Evolutionary conservation across 768 basidiomycete genomes (phyloP), one percentile per base, ranked within the genome.

Genomic region (Suillus sp.): DNA sequence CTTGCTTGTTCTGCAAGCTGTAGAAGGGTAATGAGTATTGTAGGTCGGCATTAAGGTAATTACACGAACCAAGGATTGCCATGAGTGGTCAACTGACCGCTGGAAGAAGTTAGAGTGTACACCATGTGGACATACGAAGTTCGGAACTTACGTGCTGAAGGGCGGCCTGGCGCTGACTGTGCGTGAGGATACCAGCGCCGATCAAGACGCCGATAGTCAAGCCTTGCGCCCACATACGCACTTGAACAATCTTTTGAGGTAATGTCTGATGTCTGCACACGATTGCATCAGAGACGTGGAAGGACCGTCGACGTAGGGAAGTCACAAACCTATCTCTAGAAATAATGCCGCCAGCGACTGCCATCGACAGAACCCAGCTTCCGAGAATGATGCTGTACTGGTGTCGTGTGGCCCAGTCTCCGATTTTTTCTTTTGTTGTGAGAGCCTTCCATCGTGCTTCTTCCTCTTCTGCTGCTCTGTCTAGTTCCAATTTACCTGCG

Each of bases 161-260:
- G 3, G 76, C 74, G 11, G 80, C 80, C 18, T 78, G 72, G 6
- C 83, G 80, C 62, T 78, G 79, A 40, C 77, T 70, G 34, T 86
- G 85, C 2, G 89, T 86, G 32, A 92, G 75, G 6, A 85, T 84
- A 66, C 89, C 91, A 16, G 91, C 90, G 4, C 77, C 87, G 62
- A 92, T 81, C 34, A 93, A 75, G 30, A 92, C 80, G 42, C 89
- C 90, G 51, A 93, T 86, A 0, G 91, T 93, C 62, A 93, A 73
- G 4, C 90, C 91, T 66, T 93, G 91, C 4, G 91, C 91, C 91
- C 91, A 93, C 88, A 93, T 89, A 83, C 92, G 90, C 37, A 89
- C 91, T 74, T 93, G 92, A 3, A 94, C 92, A 32, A 92, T 78
- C 81, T 81, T 45, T 63, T 84, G 83, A 18, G 83, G 70, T 43